Percentiles rank a stretch among this genome's conserved stretches.
phyloP scores from a whole-genome alignment of 805 yeast species.

The Candida andamanensis region DNA sequence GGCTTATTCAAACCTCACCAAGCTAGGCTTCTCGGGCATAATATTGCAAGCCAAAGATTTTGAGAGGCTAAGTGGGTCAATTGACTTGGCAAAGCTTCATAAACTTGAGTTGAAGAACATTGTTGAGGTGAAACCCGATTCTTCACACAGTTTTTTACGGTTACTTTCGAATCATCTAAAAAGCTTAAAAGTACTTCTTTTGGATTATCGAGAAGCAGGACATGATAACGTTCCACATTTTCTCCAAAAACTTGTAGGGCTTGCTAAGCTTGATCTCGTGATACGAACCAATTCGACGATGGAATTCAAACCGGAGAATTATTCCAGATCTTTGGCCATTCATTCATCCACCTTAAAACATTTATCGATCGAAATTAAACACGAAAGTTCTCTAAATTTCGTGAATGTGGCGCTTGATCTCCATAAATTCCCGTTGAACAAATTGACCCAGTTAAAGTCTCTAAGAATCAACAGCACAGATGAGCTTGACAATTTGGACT shows the following conservation, averaged over 20 bases:
- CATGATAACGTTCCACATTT: conserved; percentile 39
- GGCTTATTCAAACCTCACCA: conserved; percentile 3
- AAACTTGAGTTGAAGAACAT: conserved; percentile 29
- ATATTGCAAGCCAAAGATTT: conserved; percentile 20
- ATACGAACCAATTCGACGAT: conserved; percentile 36
- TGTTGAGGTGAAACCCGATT: conserved; percentile 21
- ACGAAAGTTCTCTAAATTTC: conserved; percentile 31
- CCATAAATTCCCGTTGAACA: conserved; percentile 2
- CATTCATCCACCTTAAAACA: conserved; percentile 18
- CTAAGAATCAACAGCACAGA: conserved; percentile 35
- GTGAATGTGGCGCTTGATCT: conserved; percentile 19
- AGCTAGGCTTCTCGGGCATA: conserved; percentile 21
- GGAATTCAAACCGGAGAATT: conserved; percentile 10
- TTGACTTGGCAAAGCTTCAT: conserved; percentile 17
- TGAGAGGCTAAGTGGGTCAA: conserved; percentile 6
- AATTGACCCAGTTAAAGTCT: conserved; percentile 19
- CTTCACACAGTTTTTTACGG: conserved; percentile 2
- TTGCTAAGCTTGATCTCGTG: conserved; percentile 35
- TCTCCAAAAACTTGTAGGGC: conserved; percentile 12
- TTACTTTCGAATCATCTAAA: neutral
- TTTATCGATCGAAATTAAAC: conserved; percentile 37
- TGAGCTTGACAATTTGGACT: conserved; percentile 14
- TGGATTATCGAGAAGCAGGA: conserved; percentile 39
- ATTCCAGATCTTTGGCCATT: conserved; percentile 14
- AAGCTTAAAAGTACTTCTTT: conserved; percentile 20